Conservation (phyloP, 2,329 filamentous ascomycete species). For the Thielaviopsis punctulata region DNA sequence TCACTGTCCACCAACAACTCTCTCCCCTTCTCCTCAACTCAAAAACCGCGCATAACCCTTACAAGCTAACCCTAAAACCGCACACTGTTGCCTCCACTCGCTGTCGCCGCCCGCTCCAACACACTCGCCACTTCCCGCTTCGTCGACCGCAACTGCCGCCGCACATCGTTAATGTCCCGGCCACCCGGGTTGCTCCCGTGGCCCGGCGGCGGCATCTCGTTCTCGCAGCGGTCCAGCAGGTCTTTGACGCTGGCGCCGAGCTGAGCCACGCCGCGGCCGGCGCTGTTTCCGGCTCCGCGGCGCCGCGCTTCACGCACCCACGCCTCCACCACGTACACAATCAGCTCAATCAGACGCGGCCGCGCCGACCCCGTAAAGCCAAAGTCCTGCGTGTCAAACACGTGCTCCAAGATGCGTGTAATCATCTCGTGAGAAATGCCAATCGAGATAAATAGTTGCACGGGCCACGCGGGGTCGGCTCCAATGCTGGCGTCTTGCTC, state of each 20-base stretch:
- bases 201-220: conserved; percentile 23
- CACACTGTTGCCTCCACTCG: conserved; percentile 24
- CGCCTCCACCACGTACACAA: conserved; percentile 29
- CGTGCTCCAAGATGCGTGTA: conserved; percentile 35
- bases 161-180: conserved; percentile 26
- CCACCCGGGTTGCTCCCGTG: conserved; percentile 28
- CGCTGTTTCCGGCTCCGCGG: conserved; percentile 21
- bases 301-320: conserved; percentile 34
- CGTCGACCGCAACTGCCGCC: conserved; percentile 25
- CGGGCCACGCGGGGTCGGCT: conserved; percentile 39
- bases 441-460: conserved; percentile 37
- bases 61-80: conserved; percentile 23
- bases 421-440: conserved; percentile 40
- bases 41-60: background rate
- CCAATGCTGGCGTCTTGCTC: conserved; percentile 40
- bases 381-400: conserved; percentile 41
- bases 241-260: conserved; percentile 29
- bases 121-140: conserved; percentile 28
- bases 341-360: conserved; percentile 36
- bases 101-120: conserved; percentile 20
- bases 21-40: background rate
- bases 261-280: conserved; percentile 13
- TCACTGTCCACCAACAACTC: conserved; percentile 4
- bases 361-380: conserved; percentile 36
- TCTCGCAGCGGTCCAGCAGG: conserved; percentile 32